Evolutionary conservation across 2,329 filamentous ascomycete genomes (phyloP).

Genomic region (Colletotrichum truncatum): DNA sequence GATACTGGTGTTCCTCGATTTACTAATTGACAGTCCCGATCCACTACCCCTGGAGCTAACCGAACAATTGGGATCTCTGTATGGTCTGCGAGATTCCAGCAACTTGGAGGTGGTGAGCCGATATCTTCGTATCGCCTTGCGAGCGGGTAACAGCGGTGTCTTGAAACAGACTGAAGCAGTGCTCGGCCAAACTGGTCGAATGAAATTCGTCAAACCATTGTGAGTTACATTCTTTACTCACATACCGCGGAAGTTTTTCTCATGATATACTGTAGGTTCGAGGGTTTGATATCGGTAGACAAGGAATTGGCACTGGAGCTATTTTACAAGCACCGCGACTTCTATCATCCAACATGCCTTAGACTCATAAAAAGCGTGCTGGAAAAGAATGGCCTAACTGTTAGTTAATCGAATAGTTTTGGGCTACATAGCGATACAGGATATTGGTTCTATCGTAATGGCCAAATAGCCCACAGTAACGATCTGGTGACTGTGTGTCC

Average conservation of each 20-base stretch:
- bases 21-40: not conserved
- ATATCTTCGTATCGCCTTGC: slow-evolving; percentile 1
- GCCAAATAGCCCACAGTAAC: not conserved
- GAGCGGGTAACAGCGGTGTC: not conserved
- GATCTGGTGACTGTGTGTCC: too few relatives aligned
- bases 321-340: not conserved
- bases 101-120: slow-evolving; percentile 5
- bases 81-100: not conserved
- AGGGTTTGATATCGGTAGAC: not conserved
- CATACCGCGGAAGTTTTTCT: not conserved
- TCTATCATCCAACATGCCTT: slow-evolving; percentile 15
- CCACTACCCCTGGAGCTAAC: not conserved
- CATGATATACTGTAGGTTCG: not conserved
- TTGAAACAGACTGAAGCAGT: slow-evolving; percentile 2
- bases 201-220: slow-evolving; percentile 18
- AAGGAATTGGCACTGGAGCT: not conserved
- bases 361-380: not conserved
- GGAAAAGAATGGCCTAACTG: not conserved
- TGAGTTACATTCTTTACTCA: not conserved
- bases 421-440: not conserved
- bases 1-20: not conserved
- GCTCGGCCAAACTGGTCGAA: slow-evolving; percentile 8
- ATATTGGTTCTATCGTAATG: not conserved
- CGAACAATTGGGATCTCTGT: not conserved
- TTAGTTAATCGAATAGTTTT: not conserved